Evolutionary conservation across 148 eudicot genomes (phyloP), one percentile per base, ranked within the genome.

Genomic region (Arctostaphylos glauca): DNA sequence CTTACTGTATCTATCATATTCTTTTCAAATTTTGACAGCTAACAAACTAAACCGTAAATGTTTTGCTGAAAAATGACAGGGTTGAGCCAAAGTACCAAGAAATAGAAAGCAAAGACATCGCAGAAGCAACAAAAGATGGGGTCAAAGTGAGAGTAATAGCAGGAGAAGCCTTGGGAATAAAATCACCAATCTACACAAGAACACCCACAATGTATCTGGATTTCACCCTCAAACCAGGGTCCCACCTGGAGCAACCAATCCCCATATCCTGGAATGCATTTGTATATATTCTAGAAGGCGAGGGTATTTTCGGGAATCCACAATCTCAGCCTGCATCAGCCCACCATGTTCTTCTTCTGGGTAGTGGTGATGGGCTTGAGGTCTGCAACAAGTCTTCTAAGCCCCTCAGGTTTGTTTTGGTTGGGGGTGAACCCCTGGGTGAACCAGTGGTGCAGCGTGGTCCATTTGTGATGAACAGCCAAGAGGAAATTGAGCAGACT

Each of bases 381-480:
- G 95, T 88, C n/a, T 87, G 92, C 89, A 95, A 95, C 84, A 86
- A 76, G 83, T 86, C 90, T 0, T 21, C 86, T 0, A 91, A 86
- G 74, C 52, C 84, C 1, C 79, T 95, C 0, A 84, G 92, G 81
- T 95, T 95, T 50, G 60, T 95, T 38, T 64, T 95, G 64, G 88
- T 93, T 1, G 97, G 94, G n/a, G 97, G 98, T n/a, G 91, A 95
- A 67, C 98, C 98, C 2, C 79, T 95, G 83, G 92, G 89, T 21
- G 97, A 95, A 74, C 96, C 98, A 0, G 83, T 95, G 50, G 93
- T 85, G 62, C 98, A 95, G 23, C 80, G 64, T 44, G 98, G 97
- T 12, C 97, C 98, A 3, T 95, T 95, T 88, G 98, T 95, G 81
- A 93, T 95, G 98, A 95, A 95, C 87, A 90, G 89, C 16, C 93